These are phyloP conservation scores for Xylariaceae sp. DNA, from an alignment of 2,329 filamentous ascomycete genomes.

Conservation along the genomic window DNA sequence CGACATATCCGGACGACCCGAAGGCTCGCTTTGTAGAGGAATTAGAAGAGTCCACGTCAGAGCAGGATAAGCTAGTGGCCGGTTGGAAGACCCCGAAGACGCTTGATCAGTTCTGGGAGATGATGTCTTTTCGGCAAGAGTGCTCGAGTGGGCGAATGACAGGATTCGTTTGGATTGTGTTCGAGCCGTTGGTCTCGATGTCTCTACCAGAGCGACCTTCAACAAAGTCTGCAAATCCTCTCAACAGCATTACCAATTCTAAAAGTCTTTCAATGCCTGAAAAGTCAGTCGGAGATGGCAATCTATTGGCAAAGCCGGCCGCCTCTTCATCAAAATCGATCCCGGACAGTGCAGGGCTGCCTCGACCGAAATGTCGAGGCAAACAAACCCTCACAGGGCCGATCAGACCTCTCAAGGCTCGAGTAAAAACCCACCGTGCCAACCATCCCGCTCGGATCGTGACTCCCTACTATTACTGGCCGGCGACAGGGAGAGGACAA, in stretches of 20 bases:
- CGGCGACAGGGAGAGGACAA: slow-evolving; percentile 53
- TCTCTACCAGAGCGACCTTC: not conserved
- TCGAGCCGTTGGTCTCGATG: slow-evolving; percentile 48
- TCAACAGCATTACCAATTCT: slow-evolving; percentile 27
- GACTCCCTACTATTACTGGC: slow-evolving; percentile 64
- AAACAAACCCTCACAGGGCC: slow-evolving; percentile 50
- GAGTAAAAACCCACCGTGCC: slow-evolving; percentile 55
- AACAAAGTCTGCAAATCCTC: slow-evolving; percentile 28
- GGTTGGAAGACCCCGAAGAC: slow-evolving; percentile 79
- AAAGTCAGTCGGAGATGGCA: slow-evolving; percentile 9
- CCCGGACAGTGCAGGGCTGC: slow-evolving; percentile 17
- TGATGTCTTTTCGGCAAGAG: slow-evolving; percentile 95
- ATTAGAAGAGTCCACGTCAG: slow-evolving; percentile 66
- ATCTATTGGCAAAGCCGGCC: slow-evolving; percentile 26
- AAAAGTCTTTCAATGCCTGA: slow-evolving; percentile 12
- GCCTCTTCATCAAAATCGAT: slow-evolving; percentile 29
- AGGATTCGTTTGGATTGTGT: slow-evolving; percentile 90
- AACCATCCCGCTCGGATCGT: slow-evolving; percentile 45
- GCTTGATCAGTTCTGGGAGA: slow-evolving; percentile 94
- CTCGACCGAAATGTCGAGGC: slow-evolving; percentile 37
- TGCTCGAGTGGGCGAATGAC: slow-evolving; percentile 89
- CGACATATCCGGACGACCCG: slow-evolving; percentile 89
- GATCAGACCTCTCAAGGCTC: slow-evolving; percentile 59
- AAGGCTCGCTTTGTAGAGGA: slow-evolving; percentile 87
- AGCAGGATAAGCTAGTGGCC: slow-evolving; percentile 50